Percentiles rank a stretch among this genome's conserved stretches.
Evolutionary conservation across 2,329 filamentous ascomycete genomes (phyloP).

Genomic region (Ustilaginoidea virens): DNA sequence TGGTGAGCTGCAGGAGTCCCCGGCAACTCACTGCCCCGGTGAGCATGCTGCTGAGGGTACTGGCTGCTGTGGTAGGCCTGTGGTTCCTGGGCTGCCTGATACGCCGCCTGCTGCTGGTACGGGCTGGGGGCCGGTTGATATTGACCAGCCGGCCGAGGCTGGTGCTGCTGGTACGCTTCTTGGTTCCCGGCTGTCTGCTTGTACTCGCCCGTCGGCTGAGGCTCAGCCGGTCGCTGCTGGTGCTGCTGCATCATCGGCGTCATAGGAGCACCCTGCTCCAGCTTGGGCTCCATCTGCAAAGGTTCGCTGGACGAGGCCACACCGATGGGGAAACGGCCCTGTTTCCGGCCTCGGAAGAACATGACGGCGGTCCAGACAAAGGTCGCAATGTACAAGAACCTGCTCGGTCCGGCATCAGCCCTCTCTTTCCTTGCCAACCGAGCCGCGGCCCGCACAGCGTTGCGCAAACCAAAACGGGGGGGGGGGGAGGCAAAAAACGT

Average conservation of each 20-base stretch:
- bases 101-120: conserved; percentile 14
- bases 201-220: conserved; percentile 6
- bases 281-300: conserved; percentile 20
- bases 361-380: conserved; percentile 20
- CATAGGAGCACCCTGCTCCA: conserved; percentile 7
- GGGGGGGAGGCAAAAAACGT: too few relatives aligned
- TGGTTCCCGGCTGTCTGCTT: conserved; percentile 8
- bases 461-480: too few relatives aligned
- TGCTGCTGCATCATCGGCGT: conserved; percentile 8
- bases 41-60: conserved; percentile 6
- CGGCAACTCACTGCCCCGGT: conserved; percentile 5
- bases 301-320: conserved; percentile 6
- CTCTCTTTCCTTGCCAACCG: too few relatives aligned
- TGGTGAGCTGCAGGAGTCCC: conserved; percentile 6
- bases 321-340: conserved; percentile 17
- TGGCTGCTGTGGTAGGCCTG: conserved; percentile 6
- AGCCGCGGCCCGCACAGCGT: too few relatives aligned
- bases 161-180: too few relatives aligned
- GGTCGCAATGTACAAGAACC: conserved; percentile 22
- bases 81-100: conserved; percentile 9
- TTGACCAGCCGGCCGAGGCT: too few relatives aligned
- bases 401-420: conserved; percentile 7
- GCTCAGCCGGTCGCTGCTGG: conserved; percentile 9
- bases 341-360: conserved; percentile 22
- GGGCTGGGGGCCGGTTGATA: conserved; percentile 12